Evolutionary conservation across 2,329 filamentous ascomycete species (phyloP).

Genomic region (Botryotinia globosa): DNA sequence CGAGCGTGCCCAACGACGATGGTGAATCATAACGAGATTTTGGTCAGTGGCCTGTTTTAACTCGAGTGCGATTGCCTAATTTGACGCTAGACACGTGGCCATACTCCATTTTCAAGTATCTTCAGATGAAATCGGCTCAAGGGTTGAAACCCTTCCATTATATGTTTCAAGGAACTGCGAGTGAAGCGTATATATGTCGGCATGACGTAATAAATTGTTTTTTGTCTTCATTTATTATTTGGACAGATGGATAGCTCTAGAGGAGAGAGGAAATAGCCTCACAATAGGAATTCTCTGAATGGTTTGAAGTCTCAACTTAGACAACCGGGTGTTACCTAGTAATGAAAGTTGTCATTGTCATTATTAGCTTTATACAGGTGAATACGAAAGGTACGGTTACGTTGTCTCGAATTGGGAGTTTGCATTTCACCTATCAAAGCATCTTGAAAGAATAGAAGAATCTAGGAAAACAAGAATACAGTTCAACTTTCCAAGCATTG

Average conservation of each 20-base stretch:
- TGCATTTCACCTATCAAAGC: neutral
- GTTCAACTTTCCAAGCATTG: neutral
- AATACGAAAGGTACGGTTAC: too few species aligned
- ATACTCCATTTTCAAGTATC: conserved; percentile 12
- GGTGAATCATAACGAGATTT: conserved; percentile 5
- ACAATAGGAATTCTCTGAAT: neutral
- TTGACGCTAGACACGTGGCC: conserved; percentile 17
- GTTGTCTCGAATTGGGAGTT: neutral
- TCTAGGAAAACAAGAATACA: neutral
- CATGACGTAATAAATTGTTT: neutral
- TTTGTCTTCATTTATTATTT: neutral
- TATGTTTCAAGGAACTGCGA: neutral
- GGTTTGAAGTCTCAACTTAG: neutral
- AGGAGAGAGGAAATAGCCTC: neutral
- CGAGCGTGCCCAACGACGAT: conserved; percentile 2
- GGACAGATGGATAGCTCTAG: neutral
- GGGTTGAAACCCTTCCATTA: neutral
- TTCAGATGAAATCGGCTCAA: neutral
- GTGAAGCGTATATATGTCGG: neutral
- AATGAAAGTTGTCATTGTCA: neutral
- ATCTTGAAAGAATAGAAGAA: neutral
- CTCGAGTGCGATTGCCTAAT: conserved; percentile 4
- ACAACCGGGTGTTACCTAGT: too few species aligned
- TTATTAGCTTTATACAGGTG: neutral
- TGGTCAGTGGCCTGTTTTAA: neutral